Evolutionary conservation across 768 basidiomycete genomes (phyloP), one percentile per base, ranked within the genome.

Genomic region (Russula vinacea): DNA sequence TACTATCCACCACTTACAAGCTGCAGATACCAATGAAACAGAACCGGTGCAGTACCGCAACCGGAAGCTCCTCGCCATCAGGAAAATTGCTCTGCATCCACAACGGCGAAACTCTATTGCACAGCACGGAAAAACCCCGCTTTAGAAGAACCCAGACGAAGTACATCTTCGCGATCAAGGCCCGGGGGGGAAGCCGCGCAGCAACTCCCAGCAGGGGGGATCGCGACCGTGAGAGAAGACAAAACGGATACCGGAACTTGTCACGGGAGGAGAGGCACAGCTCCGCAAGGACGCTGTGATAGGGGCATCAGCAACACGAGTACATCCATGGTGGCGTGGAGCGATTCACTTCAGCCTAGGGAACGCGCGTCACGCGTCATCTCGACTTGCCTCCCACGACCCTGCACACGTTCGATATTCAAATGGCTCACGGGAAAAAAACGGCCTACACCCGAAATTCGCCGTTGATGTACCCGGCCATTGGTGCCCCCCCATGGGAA

Each of bases 251-350:
- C 51, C 59, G 35, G 53, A 62, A 49, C 45, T 52, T 40, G 6
- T 62, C 56, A 57, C 62, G 47, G n/a, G 62, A n/a, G 7, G 52
- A 45, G 19, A 39, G 54, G 58, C 63, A 65, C 64, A 52, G 59
- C 59, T 40, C 55, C 24, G 45, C 39, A 39, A 60, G 33, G 39
- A 56, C 58, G 26, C 52, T 55, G 55, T 61, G 64, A 65, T 65
- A 65, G 64, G 64, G 64, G 64, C 55, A 65, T 65, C 64, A 61
- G 50, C 59, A 52, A 65, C 59, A 65, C 55, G 55, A 61, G 59
- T 54, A 42, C 32, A 57, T 26, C 59, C 64, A 59, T 65, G 64
- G 64, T 65, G 64, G 64, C 64, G 64, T 65, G 64, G 64, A 58
- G 59, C 55, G 13, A 50, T 51, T 61, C 33, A 44, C 55, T 51